These are phyloP conservation scores for Xylariales sp. DNA, from an alignment of 2,329 filamentous ascomycete genomes.

Conservation along the genomic window DNA sequence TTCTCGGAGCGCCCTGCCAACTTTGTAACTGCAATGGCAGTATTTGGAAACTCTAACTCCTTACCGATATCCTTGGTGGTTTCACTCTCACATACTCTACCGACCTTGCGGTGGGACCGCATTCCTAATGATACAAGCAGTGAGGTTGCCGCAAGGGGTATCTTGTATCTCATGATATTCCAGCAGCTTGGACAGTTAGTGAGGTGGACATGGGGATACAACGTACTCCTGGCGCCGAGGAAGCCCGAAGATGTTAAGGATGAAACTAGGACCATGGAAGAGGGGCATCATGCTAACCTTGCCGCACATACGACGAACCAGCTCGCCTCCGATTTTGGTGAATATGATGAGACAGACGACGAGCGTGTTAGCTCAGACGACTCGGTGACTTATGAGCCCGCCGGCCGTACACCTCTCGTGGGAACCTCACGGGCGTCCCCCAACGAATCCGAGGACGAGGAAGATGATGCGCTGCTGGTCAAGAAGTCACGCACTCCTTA, in stretches of 20 bases:
- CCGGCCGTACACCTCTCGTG: conserved; percentile 50
- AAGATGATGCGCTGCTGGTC: conserved; percentile 22
- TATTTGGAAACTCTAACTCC: conserved; percentile 98
- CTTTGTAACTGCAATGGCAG: conserved; percentile 94
- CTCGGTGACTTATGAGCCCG: conserved; percentile 48
- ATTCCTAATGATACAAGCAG: conserved; percentile 92
- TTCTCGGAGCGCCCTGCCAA: conserved; percentile 85
- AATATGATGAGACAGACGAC: conserved; percentile 24
- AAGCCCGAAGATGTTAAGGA: conserved; percentile 65
- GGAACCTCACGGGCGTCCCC: conserved; percentile 46
- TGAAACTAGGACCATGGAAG: conserved; percentile 39
- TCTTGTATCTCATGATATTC: conserved; percentile 93
- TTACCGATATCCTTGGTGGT: conserved; percentile 94
- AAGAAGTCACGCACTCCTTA: conserved; percentile 18
- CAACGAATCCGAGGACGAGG: conserved; percentile 44
- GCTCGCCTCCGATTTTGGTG: conserved; percentile 29
- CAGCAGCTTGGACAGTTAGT: conserved; percentile 95
- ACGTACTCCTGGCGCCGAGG: conserved; percentile 85
- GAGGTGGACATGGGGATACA: conserved; percentile 97
- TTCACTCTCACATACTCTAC: conserved; percentile 86
- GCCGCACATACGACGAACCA: conserved; percentile 40
- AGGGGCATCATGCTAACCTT: conserved; percentile 53
- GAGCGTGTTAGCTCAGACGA: conserved; percentile 30
- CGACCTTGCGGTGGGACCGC: conserved; percentile 89
- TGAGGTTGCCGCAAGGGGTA: conserved; percentile 88